phyloP scores from a whole-genome alignment of 1,284 basidiomycete species.

The Leccinum fallax region DNA sequence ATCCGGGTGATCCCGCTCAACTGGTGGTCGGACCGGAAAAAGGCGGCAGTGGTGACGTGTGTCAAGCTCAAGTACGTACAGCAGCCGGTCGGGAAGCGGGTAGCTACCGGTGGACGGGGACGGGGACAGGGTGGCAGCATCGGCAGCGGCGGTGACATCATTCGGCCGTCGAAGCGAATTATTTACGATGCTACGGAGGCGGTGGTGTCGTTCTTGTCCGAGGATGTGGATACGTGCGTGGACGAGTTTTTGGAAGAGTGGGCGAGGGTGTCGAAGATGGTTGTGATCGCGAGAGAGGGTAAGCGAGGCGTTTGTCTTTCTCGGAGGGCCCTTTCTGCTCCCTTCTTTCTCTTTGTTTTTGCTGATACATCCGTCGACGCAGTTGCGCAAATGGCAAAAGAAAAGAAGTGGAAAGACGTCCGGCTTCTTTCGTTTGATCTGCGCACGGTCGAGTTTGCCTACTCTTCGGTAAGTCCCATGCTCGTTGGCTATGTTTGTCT shows the following conservation, averaged over 20 bases:
- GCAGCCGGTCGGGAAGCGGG: slow-evolving; percentile 74
- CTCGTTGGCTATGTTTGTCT: not conserved
- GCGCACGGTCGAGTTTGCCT: slow-evolving; percentile 86
- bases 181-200: slow-evolving; percentile 86
- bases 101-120: slow-evolving; percentile 39
- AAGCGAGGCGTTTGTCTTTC: slow-evolving; percentile 17
- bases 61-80: slow-evolving; percentile 88
- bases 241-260: slow-evolving; percentile 89
- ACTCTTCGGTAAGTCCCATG: slow-evolving; percentile 52
- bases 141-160: slow-evolving; percentile 54
- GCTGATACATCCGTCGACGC: slow-evolving; percentile 2
- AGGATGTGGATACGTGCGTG: slow-evolving; percentile 85
- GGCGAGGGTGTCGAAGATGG: slow-evolving; percentile 89
- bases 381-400: slow-evolving; percentile 83
- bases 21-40: slow-evolving; percentile 81
- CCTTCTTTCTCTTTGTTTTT: not conserved
- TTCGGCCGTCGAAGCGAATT: slow-evolving; percentile 79
- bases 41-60: slow-evolving; percentile 79
- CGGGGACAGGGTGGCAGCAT: not conserved
- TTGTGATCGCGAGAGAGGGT: slow-evolving; percentile 89
- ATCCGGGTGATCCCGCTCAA: slow-evolving; percentile 86
- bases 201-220: slow-evolving; percentile 83
- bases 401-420: slow-evolving; percentile 70
- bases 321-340: not conserved
- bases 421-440: slow-evolving; percentile 84